Evolutionary conservation across 2,329 filamentous ascomycete species (phyloP), one percentile per base, ranked within the genome.

Genomic region (Hymenoscyphus scutula): DNA sequence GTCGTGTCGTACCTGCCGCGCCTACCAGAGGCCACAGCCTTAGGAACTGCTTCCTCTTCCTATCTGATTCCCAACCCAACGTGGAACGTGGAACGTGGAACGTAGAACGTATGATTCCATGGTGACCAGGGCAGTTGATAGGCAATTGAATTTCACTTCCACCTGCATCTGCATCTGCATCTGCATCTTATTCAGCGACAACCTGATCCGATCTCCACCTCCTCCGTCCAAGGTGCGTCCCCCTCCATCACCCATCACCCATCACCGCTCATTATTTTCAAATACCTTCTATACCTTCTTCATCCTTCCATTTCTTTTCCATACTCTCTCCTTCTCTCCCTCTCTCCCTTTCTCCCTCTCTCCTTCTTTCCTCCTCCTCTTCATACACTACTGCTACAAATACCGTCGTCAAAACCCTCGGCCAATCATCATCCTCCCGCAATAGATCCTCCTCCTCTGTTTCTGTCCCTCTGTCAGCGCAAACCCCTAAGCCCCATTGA

Each of bases 401-500:
- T n/a, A n/a, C n/a, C 17, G 17, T 54, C 53, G 4, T 54, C n/a
- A 8, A 25, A 30, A 19, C n/a, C n/a, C 3, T 23, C 45, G 19
- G 45, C 45, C 45, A 51, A 51, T 51, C 19, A 51, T 25, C 45
- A 25, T 51, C 48, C 19, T 60, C 58, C 58, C 19, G 58, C 37
- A 56, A 19, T 51, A 7, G 54, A 34, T 56, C 54, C 54, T 34
- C 54, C 34, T n/a, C n/a, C n/a, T n/a, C n/a, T n/a, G n/a, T n/a
- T n/a, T n/a, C n/a, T n/a, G n/a, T n/a, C n/a, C n/a, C n/a, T 29
- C 54, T 32, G 54, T 23, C 53, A 55, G 53, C 53, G 38, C 38
- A n/a, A 38, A n/a, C 37, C 11, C 27, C 62, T 61, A 64, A 56
- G 32, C 62, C 56, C 19, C 51, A 45, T 61, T 25, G 23, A 61